Evolutionary conservation across 768 basidiomycete species (phyloP).

Genomic region (Mycena alexandri): DNA sequence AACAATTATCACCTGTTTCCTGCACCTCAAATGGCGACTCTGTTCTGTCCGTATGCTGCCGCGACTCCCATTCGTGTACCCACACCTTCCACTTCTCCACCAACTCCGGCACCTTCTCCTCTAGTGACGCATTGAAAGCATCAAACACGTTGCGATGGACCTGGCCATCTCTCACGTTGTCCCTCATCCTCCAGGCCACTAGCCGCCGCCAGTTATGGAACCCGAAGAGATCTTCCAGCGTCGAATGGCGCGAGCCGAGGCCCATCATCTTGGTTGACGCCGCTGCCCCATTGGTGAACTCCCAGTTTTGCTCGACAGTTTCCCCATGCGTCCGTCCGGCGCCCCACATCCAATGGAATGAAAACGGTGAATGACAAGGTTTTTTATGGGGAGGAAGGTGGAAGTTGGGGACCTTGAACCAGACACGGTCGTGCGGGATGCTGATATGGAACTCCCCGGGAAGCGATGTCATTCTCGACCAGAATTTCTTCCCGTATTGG

Average conservation of each 20-base stretch:
- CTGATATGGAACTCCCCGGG: not conserved
- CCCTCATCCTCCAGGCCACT: slow-evolving; percentile 6
- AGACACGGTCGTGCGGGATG: not conserved
- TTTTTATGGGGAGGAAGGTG: no score
- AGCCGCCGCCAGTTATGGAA: slow-evolving; percentile 8
- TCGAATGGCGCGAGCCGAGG: not conserved
- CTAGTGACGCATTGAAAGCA: not conserved
- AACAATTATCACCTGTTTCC: slow-evolving; percentile 1
- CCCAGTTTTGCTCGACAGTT: no score
- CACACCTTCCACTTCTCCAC: not conserved
- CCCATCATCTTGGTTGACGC: not conserved
- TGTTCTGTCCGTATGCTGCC: not conserved
- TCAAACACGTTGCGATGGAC: slow-evolving; percentile 11
- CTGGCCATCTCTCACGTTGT: slow-evolving; percentile 7
- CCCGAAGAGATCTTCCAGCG: slow-evolving; percentile 12
- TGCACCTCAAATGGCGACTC: no score
- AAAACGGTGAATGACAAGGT: no score
- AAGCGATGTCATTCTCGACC: slow-evolving; percentile 9
- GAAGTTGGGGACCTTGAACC: no score
- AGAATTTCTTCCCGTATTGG: slow-evolving; percentile 26
- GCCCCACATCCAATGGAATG: no score
- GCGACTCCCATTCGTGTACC: slow-evolving; percentile 11
- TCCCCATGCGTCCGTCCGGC: no score
- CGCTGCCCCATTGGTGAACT: no score
- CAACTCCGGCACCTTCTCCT: not conserved